These are phyloP conservation scores for Pestalotiopsis sp. DNA, from an alignment of 2,329 filamentous ascomycete genomes.

Conservation along the genomic window DNA sequence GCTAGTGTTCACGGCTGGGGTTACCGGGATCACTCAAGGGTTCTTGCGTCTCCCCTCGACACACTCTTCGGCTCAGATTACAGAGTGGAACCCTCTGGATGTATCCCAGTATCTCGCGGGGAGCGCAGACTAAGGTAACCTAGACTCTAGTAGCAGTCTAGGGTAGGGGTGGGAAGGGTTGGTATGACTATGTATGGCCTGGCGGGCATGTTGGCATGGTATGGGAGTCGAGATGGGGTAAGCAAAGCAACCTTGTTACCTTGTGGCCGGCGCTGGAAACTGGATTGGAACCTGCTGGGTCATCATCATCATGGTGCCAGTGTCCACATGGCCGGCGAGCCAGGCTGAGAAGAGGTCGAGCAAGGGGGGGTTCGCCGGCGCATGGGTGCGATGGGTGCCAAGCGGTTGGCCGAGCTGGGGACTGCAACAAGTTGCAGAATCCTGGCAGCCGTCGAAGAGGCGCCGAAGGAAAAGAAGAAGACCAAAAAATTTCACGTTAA, in stretches of 20 bases:
- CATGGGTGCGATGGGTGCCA: slow-evolving; percentile 4
- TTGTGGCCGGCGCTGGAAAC: background rate
- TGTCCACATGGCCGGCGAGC: slow-evolving; percentile 8
- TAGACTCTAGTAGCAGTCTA: too few relatives aligned
- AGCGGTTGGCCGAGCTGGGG: slow-evolving; percentile 11
- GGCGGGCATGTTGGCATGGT: too few relatives aligned
- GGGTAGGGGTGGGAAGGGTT: too few relatives aligned
- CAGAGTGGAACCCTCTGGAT: background rate
- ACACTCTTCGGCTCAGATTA: slow-evolving; percentile 13
- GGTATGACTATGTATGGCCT: too few relatives aligned
- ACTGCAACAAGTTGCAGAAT: slow-evolving; percentile 13
- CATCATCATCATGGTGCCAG: background rate
- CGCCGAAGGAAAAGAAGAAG: background rate
- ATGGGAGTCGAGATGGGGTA: slow-evolving; percentile 8
- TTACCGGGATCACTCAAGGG: slow-evolving; percentile 16
- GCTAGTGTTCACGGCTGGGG: slow-evolving; percentile 24
- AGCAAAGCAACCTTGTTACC: slow-evolving; percentile 6
- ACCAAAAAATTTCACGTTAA: background rate
- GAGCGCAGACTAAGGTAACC: too few relatives aligned
- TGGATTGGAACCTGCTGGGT: background rate
- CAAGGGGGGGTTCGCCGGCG: background rate
- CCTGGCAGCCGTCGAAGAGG: background rate
- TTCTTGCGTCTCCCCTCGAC: slow-evolving; percentile 10
- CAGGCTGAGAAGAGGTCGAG: background rate
- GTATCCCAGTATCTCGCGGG: background rate